Evolutionary conservation across 2,329 filamentous ascomycete species (phyloP).

Genomic region (Didymosphaeria variabile): DNA sequence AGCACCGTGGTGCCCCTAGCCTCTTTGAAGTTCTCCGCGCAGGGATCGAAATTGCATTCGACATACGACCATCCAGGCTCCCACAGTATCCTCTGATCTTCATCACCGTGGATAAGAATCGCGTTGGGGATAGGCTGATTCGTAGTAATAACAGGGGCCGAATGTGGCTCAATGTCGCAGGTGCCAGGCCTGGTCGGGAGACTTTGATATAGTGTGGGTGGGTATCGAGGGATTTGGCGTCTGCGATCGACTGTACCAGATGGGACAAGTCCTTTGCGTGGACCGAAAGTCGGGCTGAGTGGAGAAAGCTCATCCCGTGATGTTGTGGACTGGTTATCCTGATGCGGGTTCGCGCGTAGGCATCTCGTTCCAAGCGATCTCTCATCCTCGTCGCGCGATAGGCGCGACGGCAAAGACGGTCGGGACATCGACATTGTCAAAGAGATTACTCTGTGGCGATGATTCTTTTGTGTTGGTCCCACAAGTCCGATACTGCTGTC

Average conservation of each 20-base stretch:
- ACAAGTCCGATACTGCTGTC: not conserved
- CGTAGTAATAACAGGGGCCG: not conserved
- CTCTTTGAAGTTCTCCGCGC: conserved; percentile 17
- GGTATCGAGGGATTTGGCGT: conserved; percentile 9
- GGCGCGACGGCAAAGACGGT: not conserved
- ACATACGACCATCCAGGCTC: conserved; percentile 25
- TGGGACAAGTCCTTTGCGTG: conserved; percentile 15
- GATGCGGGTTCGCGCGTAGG: not conserved
- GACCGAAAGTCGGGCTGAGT: conserved; percentile 26
- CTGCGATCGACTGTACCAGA: conserved; percentile 22
- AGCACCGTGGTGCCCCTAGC: not conserved
- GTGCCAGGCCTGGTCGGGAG: not conserved
- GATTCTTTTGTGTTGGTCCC: not conserved
- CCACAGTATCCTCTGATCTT: conserved; percentile 21
- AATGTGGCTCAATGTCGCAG: not conserved
- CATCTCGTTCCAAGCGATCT: not conserved
- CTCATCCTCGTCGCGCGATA: conserved; percentile 3
- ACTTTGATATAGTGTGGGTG: not conserved
- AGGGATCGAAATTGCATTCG: conserved; percentile 23
- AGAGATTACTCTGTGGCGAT: not conserved
- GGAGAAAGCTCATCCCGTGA: conserved; percentile 16
- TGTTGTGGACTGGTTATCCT: not conserved
- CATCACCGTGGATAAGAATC: not conserved
- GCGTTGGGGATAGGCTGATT: not conserved
- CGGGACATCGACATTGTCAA: not conserved